Evolutionary conservation across 1,284 basidiomycete genomes (phyloP).

Genomic region (Marasmius tenuissimus): DNA sequence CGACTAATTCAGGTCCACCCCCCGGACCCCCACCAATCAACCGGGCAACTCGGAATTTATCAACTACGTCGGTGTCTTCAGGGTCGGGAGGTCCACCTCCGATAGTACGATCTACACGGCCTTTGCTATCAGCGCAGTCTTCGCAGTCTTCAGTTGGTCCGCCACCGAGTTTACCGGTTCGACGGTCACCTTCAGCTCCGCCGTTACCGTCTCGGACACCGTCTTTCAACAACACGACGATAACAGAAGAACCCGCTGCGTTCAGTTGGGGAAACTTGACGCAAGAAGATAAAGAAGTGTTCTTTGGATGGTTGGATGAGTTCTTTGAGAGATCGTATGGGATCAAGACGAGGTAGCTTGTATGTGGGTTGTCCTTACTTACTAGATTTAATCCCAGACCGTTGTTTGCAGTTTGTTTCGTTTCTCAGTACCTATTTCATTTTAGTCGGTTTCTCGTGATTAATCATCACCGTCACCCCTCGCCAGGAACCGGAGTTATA

Average conservation of each 20-base stretch:
- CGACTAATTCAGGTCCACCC: neutral
- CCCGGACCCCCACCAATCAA: slow-evolving; percentile 27
- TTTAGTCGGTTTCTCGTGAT: too few species aligned
- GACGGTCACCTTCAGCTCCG: neutral
- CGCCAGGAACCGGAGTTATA: too few species aligned
- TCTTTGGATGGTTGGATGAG: slow-evolving; percentile 78
- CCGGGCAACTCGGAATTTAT: slow-evolving; percentile 19
- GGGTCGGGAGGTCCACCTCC: slow-evolving; percentile 24
- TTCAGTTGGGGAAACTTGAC: slow-evolving; percentile 74
- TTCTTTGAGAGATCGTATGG: slow-evolving; percentile 56
- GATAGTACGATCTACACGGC: slow-evolving; percentile 10
- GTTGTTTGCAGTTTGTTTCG: too few species aligned
- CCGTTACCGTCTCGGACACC: slow-evolving; percentile 17
- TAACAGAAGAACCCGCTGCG: slow-evolving; percentile 5
- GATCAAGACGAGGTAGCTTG: neutral
- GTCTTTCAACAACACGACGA: slow-evolving; percentile 4
- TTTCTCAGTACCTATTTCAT: too few species aligned
- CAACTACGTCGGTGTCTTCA: slow-evolving; percentile 13
- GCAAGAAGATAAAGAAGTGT: slow-evolving; percentile 62
- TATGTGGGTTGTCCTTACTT: too few species aligned
- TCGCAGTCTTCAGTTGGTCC: slow-evolving; percentile 1
- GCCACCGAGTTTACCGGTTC: neutral
- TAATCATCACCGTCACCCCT: too few species aligned
- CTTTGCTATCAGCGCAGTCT: slow-evolving; percentile 12
- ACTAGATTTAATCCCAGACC: too few species aligned